Percentiles rank a stretch among this genome's conserved stretches.
Evolutionary conservation across 164 flowering plant genomes (phyloP).

Genomic region (Magnolia officinalis): DNA sequence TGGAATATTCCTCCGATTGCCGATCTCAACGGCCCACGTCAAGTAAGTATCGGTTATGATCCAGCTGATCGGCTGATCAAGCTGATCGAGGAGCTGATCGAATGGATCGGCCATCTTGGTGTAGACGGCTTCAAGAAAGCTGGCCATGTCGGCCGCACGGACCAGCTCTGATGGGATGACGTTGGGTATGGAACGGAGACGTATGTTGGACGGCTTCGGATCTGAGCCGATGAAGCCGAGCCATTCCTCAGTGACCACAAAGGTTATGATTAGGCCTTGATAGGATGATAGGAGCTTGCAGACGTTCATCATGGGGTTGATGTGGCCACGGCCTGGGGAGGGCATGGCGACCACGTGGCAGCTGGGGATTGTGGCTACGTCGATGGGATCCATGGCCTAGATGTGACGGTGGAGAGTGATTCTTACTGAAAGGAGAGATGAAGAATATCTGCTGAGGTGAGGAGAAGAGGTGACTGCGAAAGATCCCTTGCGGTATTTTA

Average conservation of each 20-base stretch:
- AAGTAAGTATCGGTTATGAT: slow-evolving; percentile 30
- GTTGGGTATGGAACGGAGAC: slow-evolving; percentile 57
- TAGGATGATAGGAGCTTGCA: slow-evolving; percentile 31
- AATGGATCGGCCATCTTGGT: slow-evolving; percentile 57
- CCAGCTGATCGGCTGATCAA: slow-evolving; percentile 22
- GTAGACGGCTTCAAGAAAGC: slow-evolving; percentile 47
- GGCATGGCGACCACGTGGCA: slow-evolving; percentile 49
- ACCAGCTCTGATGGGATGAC: slow-evolving; percentile 64
- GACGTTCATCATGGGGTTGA: slow-evolving; percentile 60
- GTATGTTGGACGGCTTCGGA: slow-evolving; percentile 30
- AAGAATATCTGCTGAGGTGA: too few relatives aligned
- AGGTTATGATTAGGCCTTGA: slow-evolving; percentile 31
- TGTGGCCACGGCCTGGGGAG: slow-evolving; percentile 57
- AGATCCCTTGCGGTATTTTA: too few relatives aligned
- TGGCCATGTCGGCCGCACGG: slow-evolving; percentile 38
- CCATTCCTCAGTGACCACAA: slow-evolving; percentile 87
- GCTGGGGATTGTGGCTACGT: not conserved
- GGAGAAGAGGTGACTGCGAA: too few relatives aligned
- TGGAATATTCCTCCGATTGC: slow-evolving; percentile 45
- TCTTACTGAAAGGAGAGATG: too few relatives aligned
- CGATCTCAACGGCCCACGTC: slow-evolving; percentile 43
- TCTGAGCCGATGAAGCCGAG: slow-evolving; percentile 42
- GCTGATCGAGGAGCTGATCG: slow-evolving; percentile 46
- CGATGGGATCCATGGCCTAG: not conserved
- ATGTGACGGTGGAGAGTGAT: not conserved